Conservation (phyloP, 371 early-diverging fungal species). For the Rhizopus sp. region DNA sequence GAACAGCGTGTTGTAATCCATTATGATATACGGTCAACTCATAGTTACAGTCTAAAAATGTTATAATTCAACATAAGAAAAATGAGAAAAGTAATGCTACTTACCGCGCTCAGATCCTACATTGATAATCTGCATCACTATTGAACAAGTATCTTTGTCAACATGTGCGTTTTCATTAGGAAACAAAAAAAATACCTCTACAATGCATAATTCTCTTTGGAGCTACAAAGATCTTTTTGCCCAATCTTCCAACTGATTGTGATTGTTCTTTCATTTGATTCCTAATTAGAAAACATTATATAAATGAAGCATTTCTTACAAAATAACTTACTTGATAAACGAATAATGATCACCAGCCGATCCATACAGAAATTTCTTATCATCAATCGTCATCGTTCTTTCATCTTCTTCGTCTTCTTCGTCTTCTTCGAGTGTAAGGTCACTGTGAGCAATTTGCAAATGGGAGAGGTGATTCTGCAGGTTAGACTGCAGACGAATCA, state of each 20-base stretch:
- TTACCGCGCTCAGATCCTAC: slow-evolving; percentile 24
- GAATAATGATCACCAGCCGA: slow-evolving; percentile 18
- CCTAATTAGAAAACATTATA: slow-evolving; percentile 1
- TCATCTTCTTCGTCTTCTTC: background rate
- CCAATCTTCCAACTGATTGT: background rate
- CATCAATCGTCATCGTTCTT: background rate
- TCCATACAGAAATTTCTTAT: slow-evolving; percentile 12
- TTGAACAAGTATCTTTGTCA: background rate
- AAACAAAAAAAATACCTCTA: slow-evolving; percentile 9
- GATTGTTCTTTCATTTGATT: slow-evolving; percentile 13
- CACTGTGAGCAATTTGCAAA: too few relatives aligned
- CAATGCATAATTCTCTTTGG: slow-evolving; percentile 29
- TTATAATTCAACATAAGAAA: background rate
- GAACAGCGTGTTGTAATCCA: slow-evolving; percentile 7
- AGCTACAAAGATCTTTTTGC: slow-evolving; percentile 7
- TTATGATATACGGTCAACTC: slow-evolving; percentile 18
- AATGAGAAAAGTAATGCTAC: background rate
- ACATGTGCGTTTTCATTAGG: background rate
- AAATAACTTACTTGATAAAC: slow-evolving; percentile 16
- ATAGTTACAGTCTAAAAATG: slow-evolving; percentile 23
- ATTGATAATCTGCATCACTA: slow-evolving; percentile 30
- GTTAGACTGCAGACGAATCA: background rate
- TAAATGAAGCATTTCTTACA: background rate
- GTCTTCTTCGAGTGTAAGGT: background rate
- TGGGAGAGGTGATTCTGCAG: background rate